A percentile compares a stretch with the other conserved stretches of the same genome.
Evolutionary conservation across 129 eudicot genomes (phyloP).

Genomic region (Pulicaria dysenterica): DNA sequence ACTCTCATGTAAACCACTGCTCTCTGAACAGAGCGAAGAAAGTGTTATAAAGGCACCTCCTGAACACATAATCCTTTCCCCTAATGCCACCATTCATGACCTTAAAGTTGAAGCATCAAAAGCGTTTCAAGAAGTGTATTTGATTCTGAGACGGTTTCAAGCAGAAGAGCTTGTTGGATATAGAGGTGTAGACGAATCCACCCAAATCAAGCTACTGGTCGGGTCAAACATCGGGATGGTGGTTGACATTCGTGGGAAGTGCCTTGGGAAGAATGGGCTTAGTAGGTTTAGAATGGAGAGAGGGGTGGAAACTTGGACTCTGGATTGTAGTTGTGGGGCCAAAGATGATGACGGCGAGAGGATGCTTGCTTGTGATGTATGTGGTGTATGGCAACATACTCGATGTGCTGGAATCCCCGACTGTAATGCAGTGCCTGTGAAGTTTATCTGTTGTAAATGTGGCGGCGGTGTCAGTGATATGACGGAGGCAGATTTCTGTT

Average conservation of each 20-base stretch:
- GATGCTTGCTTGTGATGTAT: slow-evolving; percentile 88
- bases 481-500: neutral
- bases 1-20: slow-evolving; percentile 58
- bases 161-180: slow-evolving; percentile 87
- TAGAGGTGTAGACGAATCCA: slow-evolving; percentile 77
- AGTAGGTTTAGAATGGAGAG: slow-evolving; percentile 67
- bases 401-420: slow-evolving; percentile 76
- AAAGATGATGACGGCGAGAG: slow-evolving; percentile 94
- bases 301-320: slow-evolving; percentile 79
- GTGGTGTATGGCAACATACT: slow-evolving; percentile 91
- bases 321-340: slow-evolving; percentile 94
- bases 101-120: slow-evolving; percentile 65
- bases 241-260: slow-evolving; percentile 53
- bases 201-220: slow-evolving; percentile 72
- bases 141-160: slow-evolving; percentile 68
- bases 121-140: slow-evolving; percentile 83
- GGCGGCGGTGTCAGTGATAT: neutral
- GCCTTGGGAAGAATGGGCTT: slow-evolving; percentile 50
- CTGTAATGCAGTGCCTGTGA: slow-evolving; percentile 50
- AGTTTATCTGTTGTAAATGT: slow-evolving; percentile 59
- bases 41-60: slow-evolving; percentile 53
- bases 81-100: slow-evolving; percentile 63
- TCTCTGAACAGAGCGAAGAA: slow-evolving; percentile 47
- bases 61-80: slow-evolving; percentile 55
- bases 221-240: slow-evolving; percentile 46